phyloP scores from a whole-genome alignment of 768 basidiomycete genomes.

The Gloeopeniophorella convolvens region DNA sequence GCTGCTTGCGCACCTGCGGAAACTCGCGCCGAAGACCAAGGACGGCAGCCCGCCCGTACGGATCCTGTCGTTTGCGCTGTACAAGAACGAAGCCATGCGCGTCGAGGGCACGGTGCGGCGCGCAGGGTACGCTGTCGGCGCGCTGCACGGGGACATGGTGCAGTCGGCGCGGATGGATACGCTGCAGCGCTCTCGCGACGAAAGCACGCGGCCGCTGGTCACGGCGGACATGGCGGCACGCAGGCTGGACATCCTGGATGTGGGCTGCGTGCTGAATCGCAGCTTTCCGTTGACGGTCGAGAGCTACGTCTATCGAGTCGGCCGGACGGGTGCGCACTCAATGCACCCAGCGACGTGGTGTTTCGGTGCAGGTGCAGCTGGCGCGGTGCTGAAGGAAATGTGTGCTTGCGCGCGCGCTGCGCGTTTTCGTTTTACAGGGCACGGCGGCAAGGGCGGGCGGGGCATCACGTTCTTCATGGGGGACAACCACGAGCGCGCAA shows the following conservation, averaged over 20 bases:
- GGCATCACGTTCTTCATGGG: constrained; percentile 98
- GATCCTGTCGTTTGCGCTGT: constrained; percentile 88
- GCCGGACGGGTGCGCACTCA: constrained; percentile 63
- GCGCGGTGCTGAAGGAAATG: constrained; percentile 1
- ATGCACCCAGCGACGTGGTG: too few relatives aligned
- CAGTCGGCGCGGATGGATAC: constrained; percentile 81
- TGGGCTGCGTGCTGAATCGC: constrained; percentile 90
- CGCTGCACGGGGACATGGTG: constrained; percentile 87
- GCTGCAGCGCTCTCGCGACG: constrained; percentile 80
- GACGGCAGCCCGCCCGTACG: constrained; percentile 52
- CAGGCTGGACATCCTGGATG: constrained; percentile 95
- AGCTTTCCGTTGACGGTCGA: constrained; percentile 97
- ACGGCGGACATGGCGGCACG: constrained; percentile 97
- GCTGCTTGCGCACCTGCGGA: constrained; percentile 48
- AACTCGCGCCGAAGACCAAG: constrained; percentile 56
- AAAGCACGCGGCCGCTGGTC: constrained; percentile 74
- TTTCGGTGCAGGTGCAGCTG: background rate
- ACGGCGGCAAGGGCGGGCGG: constrained; percentile 84
- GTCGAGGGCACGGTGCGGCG: constrained; percentile 72
- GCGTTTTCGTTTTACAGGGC: constrained; percentile 61
- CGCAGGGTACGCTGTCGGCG: constrained; percentile 72
- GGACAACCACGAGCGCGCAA: constrained; percentile 71
- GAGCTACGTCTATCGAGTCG: constrained; percentile 87
- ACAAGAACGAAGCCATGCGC: constrained; percentile 96
- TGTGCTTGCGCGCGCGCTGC: too few relatives aligned